phyloP scores from a whole-genome alignment of 2,329 filamentous ascomycete species.

The Fusarium irregulare region DNA sequence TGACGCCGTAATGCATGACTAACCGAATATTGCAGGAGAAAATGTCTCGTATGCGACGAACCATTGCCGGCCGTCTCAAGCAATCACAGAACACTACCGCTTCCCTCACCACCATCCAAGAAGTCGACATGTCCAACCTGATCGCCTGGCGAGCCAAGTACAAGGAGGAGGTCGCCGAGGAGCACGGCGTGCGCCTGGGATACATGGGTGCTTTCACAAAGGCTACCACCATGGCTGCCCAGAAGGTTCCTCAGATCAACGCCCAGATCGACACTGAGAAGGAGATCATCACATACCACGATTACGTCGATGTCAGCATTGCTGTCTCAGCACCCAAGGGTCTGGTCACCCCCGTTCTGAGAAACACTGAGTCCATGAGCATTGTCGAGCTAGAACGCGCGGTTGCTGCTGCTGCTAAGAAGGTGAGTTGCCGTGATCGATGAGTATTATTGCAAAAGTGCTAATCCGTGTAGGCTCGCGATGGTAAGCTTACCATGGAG shows the following conservation, averaged over 20 bases:
- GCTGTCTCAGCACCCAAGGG: slow-evolving; percentile 78
- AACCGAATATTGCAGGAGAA: slow-evolving; percentile 41
- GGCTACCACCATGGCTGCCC: slow-evolving; percentile 73
- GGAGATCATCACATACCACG: slow-evolving; percentile 66
- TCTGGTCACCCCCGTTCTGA: slow-evolving; percentile 80
- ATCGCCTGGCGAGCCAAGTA: slow-evolving; percentile 74
- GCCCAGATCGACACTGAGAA: slow-evolving; percentile 68
- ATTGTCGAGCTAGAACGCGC: slow-evolving; percentile 60
- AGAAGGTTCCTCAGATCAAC: slow-evolving; percentile 77
- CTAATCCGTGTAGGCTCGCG: slow-evolving; percentile 62
- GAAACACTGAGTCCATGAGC: slow-evolving; percentile 66
- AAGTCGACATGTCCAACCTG: slow-evolving; percentile 68
- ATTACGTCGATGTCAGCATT: slow-evolving; percentile 79
- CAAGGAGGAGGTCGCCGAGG: slow-evolving; percentile 60
- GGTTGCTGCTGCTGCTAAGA: slow-evolving; percentile 71
- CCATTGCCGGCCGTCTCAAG: slow-evolving; percentile 74
- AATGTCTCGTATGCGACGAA: slow-evolving; percentile 77
- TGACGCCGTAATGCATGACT: not conserved
- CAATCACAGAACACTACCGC: slow-evolving; percentile 76
- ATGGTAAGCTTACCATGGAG: slow-evolving; percentile 81
- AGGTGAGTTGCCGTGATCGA: slow-evolving; percentile 61
- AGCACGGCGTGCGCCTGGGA: slow-evolving; percentile 61
- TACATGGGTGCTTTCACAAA: slow-evolving; percentile 83
- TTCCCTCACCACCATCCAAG: slow-evolving; percentile 71
- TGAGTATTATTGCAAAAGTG: not conserved